phyloP scores from a whole-genome alignment of 805 yeast genomes.

The Candida broadrunensis region DNA sequence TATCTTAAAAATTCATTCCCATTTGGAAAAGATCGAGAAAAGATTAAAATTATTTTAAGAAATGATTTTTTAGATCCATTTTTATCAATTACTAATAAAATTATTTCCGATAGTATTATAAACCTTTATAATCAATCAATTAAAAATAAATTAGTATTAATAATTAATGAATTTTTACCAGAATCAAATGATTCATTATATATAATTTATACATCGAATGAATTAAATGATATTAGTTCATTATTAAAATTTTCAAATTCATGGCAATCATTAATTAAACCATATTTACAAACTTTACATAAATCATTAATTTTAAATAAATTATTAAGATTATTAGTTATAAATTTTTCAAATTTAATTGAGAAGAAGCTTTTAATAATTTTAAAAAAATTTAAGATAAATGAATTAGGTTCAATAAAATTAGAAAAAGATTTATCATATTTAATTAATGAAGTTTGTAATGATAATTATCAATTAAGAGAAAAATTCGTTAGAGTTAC shows the following conservation, averaged over 20 bases:
- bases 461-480: slow-evolving; percentile 67
- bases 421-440: slow-evolving; percentile 78
- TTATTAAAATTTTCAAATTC: slow-evolving; percentile 50
- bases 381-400: slow-evolving; percentile 55
- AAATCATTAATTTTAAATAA: slow-evolving; percentile 46
- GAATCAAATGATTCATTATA: slow-evolving; percentile 31
- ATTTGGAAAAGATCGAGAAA: slow-evolving; percentile 34
- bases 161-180: slow-evolving; percentile 43
- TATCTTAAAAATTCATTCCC: slow-evolving; percentile 26
- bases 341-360: slow-evolving; percentile 51
- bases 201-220: slow-evolving; percentile 23
- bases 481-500: slow-evolving; percentile 79
- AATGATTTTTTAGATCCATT: slow-evolving; percentile 33
- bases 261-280: slow-evolving; percentile 65
- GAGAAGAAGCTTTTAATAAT: slow-evolving; percentile 69
- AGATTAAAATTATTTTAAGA: slow-evolving; percentile 25
- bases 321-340: slow-evolving; percentile 49
- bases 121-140: slow-evolving; percentile 49
- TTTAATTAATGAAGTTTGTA: slow-evolving; percentile 71
- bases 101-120: slow-evolving; percentile 44
- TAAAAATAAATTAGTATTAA: slow-evolving; percentile 38
- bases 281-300: slow-evolving; percentile 60
- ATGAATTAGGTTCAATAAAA: slow-evolving; percentile 79
- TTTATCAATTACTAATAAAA: slow-evolving; percentile 29
- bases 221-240: slow-evolving; percentile 29